These are phyloP conservation scores for Zygosaccharomyces siamensis DNA, from an alignment of 805 yeast species.

Conservation along the genomic window DNA sequence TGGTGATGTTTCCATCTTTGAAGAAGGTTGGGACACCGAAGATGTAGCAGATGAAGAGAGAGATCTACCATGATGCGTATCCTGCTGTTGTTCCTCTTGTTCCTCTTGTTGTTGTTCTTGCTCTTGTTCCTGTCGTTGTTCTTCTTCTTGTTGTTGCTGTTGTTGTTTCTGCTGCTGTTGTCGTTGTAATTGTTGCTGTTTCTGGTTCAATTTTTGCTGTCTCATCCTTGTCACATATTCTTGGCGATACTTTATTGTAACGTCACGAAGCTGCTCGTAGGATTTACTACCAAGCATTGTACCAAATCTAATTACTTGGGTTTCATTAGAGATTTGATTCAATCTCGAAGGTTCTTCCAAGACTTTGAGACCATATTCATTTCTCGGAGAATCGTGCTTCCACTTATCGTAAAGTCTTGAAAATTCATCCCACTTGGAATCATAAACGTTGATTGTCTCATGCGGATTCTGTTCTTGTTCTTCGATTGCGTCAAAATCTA, in stretches of 20 bases:
- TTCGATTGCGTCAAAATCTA: constrained; percentile 38
- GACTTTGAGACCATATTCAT: constrained; percentile 45
- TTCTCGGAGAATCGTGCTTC: constrained; percentile 60
- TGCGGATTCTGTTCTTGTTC: constrained; percentile 23
- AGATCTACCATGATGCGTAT: neutral
- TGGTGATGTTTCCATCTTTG: constrained; percentile 10
- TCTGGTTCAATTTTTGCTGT: constrained; percentile 29
- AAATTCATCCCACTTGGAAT: constrained; percentile 41
- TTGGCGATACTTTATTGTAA: constrained; percentile 61
- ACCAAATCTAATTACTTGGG: constrained; percentile 88
- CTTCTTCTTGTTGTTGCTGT: constrained; percentile 11
- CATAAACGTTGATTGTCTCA: constrained; percentile 40
- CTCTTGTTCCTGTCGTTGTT: constrained; percentile 10
- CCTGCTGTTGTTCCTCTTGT: neutral
- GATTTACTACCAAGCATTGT: constrained; percentile 86
- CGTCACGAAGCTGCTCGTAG: constrained; percentile 71
- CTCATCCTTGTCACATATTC: constrained; percentile 41
- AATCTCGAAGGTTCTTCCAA: constrained; percentile 75
- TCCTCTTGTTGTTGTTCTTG: constrained; percentile 5
- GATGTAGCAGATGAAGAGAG: constrained; percentile 6
- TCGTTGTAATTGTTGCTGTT: constrained; percentile 22
- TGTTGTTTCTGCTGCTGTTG: constrained; percentile 14
- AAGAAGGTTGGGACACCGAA: constrained; percentile 11
- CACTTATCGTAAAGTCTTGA: constrained; percentile 56
- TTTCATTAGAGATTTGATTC: constrained; percentile 76